A percentile compares a stretch with the other conserved stretches of the same genome.
Evolutionary conservation across 1,284 basidiomycete genomes (phyloP).

Genomic region (Limonomyces culmigenus): DNA sequence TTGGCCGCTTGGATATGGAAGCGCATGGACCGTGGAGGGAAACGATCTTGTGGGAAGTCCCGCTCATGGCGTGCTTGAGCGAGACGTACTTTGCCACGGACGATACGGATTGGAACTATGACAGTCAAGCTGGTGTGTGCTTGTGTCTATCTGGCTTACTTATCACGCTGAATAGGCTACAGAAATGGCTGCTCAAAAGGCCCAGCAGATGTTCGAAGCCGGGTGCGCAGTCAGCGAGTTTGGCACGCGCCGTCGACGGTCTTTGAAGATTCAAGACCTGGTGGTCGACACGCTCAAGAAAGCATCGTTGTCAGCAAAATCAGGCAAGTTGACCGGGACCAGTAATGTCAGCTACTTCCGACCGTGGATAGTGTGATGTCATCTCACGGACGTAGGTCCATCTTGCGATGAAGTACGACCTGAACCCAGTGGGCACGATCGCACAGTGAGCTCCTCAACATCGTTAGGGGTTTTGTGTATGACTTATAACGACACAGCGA

Average conservation of each 20-base stretch:
- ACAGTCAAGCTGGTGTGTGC: constrained; percentile 55
- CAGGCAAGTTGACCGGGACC: constrained; percentile 64
- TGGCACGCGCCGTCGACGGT: constrained; percentile 79
- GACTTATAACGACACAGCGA: constrained; percentile 31
- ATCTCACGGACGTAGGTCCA: constrained; percentile 42
- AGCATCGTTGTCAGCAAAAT: constrained; percentile 36
- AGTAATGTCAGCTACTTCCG: constrained; percentile 52
- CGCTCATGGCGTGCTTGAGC: constrained; percentile 80
- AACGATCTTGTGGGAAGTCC: constrained; percentile 92
- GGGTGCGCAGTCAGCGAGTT: constrained; percentile 83
- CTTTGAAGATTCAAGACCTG: constrained; percentile 65
- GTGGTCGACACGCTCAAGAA: constrained; percentile 57
- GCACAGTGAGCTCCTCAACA: constrained; percentile 51
- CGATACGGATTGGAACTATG: constrained; percentile 71
- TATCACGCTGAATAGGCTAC: not conserved
- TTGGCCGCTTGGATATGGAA: constrained; percentile 62
- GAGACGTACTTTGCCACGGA: constrained; percentile 59
- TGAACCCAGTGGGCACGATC: constrained; percentile 69
- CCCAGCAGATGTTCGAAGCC: constrained; percentile 40
- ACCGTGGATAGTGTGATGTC: not conserved
- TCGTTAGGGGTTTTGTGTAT: constrained; percentile 3
- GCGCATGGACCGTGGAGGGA: constrained; percentile 75
- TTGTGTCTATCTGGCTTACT: not conserved
- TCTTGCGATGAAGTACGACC: constrained; percentile 58
- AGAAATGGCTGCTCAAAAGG: constrained; percentile 59